phyloP scores from a whole-genome alignment of 495 filamentous ascomycete genomes.

The Massariosphaeria phaeospora region DNA sequence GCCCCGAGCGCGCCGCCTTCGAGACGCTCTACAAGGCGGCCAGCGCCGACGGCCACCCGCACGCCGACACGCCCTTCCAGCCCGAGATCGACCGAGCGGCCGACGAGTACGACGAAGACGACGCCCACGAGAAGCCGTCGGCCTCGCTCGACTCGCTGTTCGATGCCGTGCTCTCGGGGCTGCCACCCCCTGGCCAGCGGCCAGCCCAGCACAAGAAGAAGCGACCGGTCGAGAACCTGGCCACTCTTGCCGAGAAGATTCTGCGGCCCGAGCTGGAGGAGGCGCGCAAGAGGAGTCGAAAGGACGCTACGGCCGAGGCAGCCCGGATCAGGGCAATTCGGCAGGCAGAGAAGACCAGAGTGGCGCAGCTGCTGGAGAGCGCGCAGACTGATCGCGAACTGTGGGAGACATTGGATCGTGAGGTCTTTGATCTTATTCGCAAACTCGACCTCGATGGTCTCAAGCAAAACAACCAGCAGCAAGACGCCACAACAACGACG shows the following conservation, averaged over 20 bases:
- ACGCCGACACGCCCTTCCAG: constrained; percentile 3
- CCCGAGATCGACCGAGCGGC: constrained; percentile 8
- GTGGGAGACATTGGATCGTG: constrained; percentile 64
- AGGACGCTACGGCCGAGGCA: background rate
- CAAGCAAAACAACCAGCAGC: constrained; percentile 16
- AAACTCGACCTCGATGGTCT: constrained; percentile 30
- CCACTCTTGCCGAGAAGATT: constrained; percentile 7
- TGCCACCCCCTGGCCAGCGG: background rate
- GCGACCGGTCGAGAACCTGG: background rate
- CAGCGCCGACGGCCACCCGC: background rate
- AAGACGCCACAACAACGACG: constrained; percentile 22
- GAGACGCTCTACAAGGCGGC: constrained; percentile 23
- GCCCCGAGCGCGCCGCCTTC: constrained; percentile 26
- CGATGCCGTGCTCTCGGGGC: constrained; percentile 7
- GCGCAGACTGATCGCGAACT: constrained; percentile 60
- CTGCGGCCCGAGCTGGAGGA: background rate
- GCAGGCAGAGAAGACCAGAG: constrained; percentile 26
- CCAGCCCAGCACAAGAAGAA: background rate
- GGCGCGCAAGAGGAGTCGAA: background rate
- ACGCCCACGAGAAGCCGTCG: background rate
- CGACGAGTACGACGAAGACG: constrained; percentile 20
- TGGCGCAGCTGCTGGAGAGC: constrained; percentile 47
- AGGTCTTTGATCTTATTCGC: constrained; percentile 46
- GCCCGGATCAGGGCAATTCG: background rate
- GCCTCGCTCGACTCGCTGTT: constrained; percentile 18